Evolutionary conservation across 2,329 filamentous ascomycete genomes (phyloP).

Genomic region (Aspergillus neotritici): DNA sequence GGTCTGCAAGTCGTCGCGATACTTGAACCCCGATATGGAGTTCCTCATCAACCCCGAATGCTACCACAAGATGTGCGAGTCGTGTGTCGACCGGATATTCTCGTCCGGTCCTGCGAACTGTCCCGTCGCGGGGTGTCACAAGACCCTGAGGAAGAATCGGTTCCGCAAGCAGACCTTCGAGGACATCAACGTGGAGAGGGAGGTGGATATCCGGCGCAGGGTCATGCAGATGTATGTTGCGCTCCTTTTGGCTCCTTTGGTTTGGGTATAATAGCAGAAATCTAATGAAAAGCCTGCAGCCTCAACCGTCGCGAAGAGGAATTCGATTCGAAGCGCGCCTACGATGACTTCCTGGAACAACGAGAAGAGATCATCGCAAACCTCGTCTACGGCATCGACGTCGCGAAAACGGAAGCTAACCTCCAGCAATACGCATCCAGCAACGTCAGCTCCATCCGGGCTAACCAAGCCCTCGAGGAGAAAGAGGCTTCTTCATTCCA

Average conservation of each 20-base stretch:
- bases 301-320: slow-evolving; percentile 90
- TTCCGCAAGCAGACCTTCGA: slow-evolving; percentile 88
- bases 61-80: slow-evolving; percentile 98
- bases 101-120: slow-evolving; percentile 85
- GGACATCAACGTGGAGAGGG: slow-evolving; percentile 80
- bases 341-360: slow-evolving; percentile 90
- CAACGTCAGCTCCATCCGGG: slow-evolving; percentile 56
- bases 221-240: slow-evolving; percentile 56
- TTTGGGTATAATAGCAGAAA: background rate
- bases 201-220: slow-evolving; percentile 82
- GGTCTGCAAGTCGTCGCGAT: slow-evolving; percentile 93
- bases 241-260: background rate
- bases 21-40: slow-evolving; percentile 87
- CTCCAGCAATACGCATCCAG: slow-evolving; percentile 67
- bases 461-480: slow-evolving; percentile 45
- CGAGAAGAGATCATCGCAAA: slow-evolving; percentile 89
- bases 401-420: slow-evolving; percentile 56
- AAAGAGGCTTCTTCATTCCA: slow-evolving; percentile 45
- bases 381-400: slow-evolving; percentile 66
- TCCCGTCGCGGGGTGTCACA: slow-evolving; percentile 80
- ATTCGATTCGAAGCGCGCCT: slow-evolving; percentile 76
- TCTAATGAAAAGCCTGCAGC: slow-evolving; percentile 42
- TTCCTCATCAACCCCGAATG: slow-evolving; percentile 98
- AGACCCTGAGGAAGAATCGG: slow-evolving; percentile 75
- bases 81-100: slow-evolving; percentile 92